Conservation (phyloP, 2,329 filamentous ascomycete genomes). For the Fusarium miscanthi region DNA sequence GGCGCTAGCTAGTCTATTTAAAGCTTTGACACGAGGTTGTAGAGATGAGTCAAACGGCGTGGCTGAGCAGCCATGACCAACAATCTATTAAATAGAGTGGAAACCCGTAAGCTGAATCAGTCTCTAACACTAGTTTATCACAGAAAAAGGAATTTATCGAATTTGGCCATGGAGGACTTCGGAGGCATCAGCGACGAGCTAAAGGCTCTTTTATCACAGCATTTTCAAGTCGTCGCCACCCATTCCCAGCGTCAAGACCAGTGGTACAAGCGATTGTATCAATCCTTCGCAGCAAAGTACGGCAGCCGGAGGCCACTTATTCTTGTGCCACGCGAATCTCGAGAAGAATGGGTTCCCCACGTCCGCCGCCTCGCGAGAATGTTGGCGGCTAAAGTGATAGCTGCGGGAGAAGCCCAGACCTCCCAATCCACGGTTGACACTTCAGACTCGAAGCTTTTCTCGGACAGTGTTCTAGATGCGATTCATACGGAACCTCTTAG, state of each 20-base stretch:
- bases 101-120: not conserved
- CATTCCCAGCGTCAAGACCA: conserved; percentile 18
- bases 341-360: conserved; percentile 1
- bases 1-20: not conserved
- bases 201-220: not conserved
- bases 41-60: conserved; percentile 8
- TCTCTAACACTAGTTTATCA: not conserved
- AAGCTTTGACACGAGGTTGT: not conserved
- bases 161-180: accelerated
- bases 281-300: not conserved
- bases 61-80: not conserved
- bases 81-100: not conserved
- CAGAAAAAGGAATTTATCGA: accelerated
- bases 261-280: conserved; percentile 16
- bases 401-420: not conserved
- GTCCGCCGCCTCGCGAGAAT: not conserved
- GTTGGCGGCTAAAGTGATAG: accelerated
- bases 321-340: not conserved
- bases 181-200: accelerated
- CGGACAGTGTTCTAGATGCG: not conserved
- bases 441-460: not conserved
- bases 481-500: not conserved
- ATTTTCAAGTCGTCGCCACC: conserved; percentile 2
- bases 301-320: not conserved
- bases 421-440: accelerated